A percentile compares a stretch with the other conserved stretches of the same genome.
phyloP scores from a whole-genome alignment of 306 rosid genomes.

The Corylus heterophylla region DNA sequence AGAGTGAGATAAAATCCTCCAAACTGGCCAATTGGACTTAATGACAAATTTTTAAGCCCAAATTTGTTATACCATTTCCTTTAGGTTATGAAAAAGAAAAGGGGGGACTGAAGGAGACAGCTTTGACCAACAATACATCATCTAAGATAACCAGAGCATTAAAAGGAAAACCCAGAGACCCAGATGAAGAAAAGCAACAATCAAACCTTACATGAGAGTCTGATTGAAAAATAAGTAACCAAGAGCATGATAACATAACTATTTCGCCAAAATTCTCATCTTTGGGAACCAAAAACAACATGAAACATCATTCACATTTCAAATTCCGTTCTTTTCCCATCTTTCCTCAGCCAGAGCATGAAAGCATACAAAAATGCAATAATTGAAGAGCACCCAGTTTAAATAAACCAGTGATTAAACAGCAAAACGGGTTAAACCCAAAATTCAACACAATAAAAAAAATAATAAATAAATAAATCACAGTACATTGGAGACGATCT shows the following conservation, averaged over 20 bases:
- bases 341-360: not conserved
- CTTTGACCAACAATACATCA: not conserved
- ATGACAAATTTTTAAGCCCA: not conserved
- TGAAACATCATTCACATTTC: not conserved
- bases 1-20: constrained; percentile 8
- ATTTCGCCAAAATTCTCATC: not conserved
- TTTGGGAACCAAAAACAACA: not conserved
- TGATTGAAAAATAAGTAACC: not conserved
- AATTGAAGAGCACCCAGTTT: constrained; percentile 19
- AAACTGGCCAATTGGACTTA: constrained; percentile 9
- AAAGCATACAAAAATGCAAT: not conserved
- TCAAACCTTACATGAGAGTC: not conserved
- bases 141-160: not conserved
- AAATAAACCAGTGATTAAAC: constrained; percentile 17
- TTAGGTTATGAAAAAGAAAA: not conserved
- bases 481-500: constrained; percentile 64
- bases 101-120: too few relatives aligned
- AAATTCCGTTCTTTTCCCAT: not conserved
- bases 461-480: not conserved
- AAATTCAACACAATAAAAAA: not conserved
- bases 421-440: constrained; percentile 6
- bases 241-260: not conserved
- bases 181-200: not conserved
- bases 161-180: not conserved
- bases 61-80: not conserved